phyloP scores from a whole-genome alignment of 345 rosid genomes.

The Rhodamnia argentea region DNA sequence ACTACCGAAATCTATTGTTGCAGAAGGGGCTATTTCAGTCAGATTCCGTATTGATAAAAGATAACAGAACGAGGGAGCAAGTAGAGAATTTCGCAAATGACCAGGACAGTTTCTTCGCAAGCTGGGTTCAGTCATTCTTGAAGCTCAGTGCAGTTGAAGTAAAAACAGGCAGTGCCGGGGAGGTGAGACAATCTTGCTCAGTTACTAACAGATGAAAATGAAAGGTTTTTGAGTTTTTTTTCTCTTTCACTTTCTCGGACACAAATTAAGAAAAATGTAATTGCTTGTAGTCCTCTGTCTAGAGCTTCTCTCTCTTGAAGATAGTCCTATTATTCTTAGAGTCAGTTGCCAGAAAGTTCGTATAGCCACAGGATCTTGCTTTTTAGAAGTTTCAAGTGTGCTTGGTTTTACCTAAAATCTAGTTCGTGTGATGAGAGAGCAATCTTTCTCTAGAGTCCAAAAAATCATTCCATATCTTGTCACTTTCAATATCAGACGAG shows the following conservation, averaged over 20 bases:
- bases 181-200: slow-evolving; percentile 62
- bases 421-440: neutral
- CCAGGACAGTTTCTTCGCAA: slow-evolving; percentile 38
- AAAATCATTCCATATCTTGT: neutral
- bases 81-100: slow-evolving; percentile 47
- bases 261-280: neutral
- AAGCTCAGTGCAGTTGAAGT: slow-evolving; percentile 64
- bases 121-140: slow-evolving; percentile 63
- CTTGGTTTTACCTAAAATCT: neutral
- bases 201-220: neutral
- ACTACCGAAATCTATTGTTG: slow-evolving; percentile 36
- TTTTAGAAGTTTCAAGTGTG: neutral
- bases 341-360: neutral
- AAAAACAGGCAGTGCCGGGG: slow-evolving; percentile 57
- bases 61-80: slow-evolving; percentile 36
- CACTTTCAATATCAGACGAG: neutral
- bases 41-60: slow-evolving; percentile 50
- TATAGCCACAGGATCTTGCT: neutral
- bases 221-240: neutral
- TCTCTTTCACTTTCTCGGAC: neutral
- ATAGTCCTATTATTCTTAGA: neutral
- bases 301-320: neutral
- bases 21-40: slow-evolving; percentile 69
- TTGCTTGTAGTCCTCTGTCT: neutral
- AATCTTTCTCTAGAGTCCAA: neutral